phyloP scores from a whole-genome alignment of 2,329 filamentous ascomycete genomes.

The Cladosporium sp. region DNA sequence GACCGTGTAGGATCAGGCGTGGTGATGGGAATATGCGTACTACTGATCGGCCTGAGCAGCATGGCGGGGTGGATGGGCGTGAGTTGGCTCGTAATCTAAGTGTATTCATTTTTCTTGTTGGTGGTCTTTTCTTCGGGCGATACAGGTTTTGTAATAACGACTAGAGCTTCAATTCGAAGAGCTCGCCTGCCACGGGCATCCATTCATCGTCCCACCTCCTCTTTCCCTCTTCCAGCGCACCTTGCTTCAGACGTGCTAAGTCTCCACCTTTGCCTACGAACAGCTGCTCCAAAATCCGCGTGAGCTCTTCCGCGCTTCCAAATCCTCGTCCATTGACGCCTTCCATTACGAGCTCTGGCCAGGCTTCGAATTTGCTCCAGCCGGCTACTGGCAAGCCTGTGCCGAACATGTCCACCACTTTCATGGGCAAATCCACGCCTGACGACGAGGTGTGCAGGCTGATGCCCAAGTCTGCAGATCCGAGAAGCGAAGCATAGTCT shows the following conservation, averaged over 20 bases:
- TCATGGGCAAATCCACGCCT: conserved; percentile 96
- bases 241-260: conserved; percentile 68
- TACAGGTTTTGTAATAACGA: neutral
- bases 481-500: conserved; percentile 83
- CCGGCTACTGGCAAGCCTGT: conserved; percentile 87
- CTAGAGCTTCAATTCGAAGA: conserved; percentile 52
- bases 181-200: conserved; percentile 75
- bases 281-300: conserved; percentile 63
- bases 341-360: conserved; percentile 86
- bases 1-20: conserved; percentile 40
- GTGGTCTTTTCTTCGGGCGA: neutral
- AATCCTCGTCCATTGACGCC: conserved; percentile 87
- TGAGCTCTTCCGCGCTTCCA: conserved; percentile 67
- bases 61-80: conserved; percentile 41
- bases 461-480: conserved; percentile 83
- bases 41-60: conserved; percentile 39
- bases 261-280: conserved; percentile 58
- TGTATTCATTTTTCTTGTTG: conserved; percentile 4
- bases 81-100: conserved; percentile 42
- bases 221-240: conserved; percentile 75
- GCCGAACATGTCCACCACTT: conserved; percentile 99
- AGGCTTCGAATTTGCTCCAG: conserved; percentile 83
- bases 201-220: conserved; percentile 91
- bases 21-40: conserved; percentile 38
- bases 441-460: conserved; percentile 92